Percentiles rank a stretch among this genome's conserved stretches.
These are phyloP conservation scores for Fallopia convolvulus DNA, from an alignment of 148 eudicot species.

Conservation along the genomic window DNA sequence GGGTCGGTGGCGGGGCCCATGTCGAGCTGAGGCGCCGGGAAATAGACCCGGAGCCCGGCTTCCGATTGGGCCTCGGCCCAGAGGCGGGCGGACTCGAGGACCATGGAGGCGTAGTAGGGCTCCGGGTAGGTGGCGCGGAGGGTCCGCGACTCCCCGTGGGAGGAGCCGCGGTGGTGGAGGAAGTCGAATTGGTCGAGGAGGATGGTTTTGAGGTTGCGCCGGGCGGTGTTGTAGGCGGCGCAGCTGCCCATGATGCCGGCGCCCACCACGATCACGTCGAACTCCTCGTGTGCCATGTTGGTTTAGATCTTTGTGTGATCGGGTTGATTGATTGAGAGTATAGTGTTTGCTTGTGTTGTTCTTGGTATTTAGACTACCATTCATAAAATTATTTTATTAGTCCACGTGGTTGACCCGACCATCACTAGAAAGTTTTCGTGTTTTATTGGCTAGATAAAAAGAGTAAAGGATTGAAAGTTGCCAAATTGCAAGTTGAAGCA, in stretches of 20 bases:
- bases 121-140: slow-evolving; percentile 81
- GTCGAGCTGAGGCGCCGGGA: slow-evolving; percentile 58
- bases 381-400: no score
- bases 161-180: slow-evolving; percentile 86
- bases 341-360: no score
- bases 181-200: slow-evolving; percentile 83
- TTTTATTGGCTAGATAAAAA: no score
- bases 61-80: slow-evolving; percentile 61
- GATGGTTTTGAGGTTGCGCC: slow-evolving; percentile 41
- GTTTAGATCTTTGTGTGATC: no score
- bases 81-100: slow-evolving; percentile 35
- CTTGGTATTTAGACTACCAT: no score
- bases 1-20: slow-evolving; percentile 39
- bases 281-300: slow-evolving; percentile 7
- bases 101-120: slow-evolving; percentile 62
- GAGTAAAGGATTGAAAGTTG: no score
- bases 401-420: no score
- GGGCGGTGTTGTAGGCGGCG: slow-evolving; percentile 60
- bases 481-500: no score
- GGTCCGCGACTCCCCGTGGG: slow-evolving; percentile 95
- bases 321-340: no score
- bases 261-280: slow-evolving; percentile 29
- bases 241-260: slow-evolving; percentile 73
- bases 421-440: no score
- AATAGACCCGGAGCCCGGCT: slow-evolving; percentile 60